Conservation (phyloP, 139 green algal genomes). For the Chlorella sp. region DNA sequence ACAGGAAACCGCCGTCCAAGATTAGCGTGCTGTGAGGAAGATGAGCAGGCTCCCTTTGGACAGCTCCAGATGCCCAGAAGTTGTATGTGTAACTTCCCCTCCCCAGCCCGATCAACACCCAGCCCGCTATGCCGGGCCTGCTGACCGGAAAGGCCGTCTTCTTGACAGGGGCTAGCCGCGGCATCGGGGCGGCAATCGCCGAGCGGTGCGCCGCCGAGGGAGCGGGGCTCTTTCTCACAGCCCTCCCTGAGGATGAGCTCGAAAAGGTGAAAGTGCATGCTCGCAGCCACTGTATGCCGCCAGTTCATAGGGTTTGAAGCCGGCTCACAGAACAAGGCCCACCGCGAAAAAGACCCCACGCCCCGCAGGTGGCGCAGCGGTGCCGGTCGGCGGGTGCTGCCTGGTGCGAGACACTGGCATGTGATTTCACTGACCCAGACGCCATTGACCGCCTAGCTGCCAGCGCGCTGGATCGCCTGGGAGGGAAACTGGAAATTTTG, state of each 20-base stretch:
- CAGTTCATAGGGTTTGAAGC: not conserved
- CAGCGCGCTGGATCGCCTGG: not conserved
- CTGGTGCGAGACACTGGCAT: not conserved
- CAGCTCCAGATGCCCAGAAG: too few relatives aligned
- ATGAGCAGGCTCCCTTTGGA: too few relatives aligned
- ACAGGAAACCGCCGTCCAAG: too few relatives aligned
- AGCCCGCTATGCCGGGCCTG: not conserved
- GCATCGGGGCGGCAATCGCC: not conserved
- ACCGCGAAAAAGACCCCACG: too few relatives aligned
- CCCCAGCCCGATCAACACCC: too few relatives aligned
- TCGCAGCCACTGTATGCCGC: not conserved
- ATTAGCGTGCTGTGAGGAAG: too few relatives aligned
- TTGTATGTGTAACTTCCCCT: too few relatives aligned
- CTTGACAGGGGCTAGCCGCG: not conserved
- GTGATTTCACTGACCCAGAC: not conserved
- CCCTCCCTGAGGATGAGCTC: not conserved
- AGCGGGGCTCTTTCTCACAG: not conserved
- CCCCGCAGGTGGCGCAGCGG: not conserved
- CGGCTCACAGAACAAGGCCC: not conserved
- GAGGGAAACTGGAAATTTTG: conserved; percentile 50
- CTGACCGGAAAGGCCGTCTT: conserved; percentile 5
- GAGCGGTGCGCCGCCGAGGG: not conserved
- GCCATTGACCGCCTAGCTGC: conserved; percentile 35
- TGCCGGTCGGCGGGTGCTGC: not conserved
- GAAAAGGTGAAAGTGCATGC: not conserved